These are phyloP conservation scores for Boletus sensibilis DNA, from an alignment of 768 basidiomycete genomes.

Conservation along the genomic window DNA sequence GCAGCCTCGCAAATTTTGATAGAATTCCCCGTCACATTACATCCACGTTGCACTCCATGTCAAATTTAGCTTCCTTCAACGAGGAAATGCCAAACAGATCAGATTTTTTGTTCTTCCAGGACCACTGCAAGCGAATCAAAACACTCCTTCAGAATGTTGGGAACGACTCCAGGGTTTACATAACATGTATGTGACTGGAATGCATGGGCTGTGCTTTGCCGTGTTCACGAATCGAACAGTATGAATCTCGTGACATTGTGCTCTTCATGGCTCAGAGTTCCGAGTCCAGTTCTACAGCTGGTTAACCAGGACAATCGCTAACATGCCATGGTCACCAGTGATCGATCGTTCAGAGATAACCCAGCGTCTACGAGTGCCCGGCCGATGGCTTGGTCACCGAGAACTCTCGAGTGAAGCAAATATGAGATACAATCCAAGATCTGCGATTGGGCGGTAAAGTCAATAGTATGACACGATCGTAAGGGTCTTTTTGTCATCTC, in stretches of 20 bases:
- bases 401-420: neutral
- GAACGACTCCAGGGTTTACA: neutral
- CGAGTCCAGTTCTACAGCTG: neutral
- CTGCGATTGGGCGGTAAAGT: neutral
- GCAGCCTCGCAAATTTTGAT: neutral
- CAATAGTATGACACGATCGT: neutral
- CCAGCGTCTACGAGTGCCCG: conserved; percentile 3
- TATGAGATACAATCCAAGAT: neutral
- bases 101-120: neutral
- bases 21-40: neutral
- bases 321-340: neutral
- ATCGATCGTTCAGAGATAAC: neutral
- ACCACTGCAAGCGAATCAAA: neutral
- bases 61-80: neutral
- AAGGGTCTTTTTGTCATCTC: neutral
- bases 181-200: neutral
- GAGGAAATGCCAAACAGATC: neutral
- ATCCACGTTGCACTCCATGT: neutral
- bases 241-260: neutral
- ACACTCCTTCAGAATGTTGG: neutral
- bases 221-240: neutral
- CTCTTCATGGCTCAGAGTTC: neutral
- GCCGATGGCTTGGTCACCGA: conserved; percentile 13
- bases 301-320: neutral
- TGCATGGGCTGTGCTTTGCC: neutral